phyloP scores from a whole-genome alignment of 345 rosid species.

The Salix viminalis region DNA sequence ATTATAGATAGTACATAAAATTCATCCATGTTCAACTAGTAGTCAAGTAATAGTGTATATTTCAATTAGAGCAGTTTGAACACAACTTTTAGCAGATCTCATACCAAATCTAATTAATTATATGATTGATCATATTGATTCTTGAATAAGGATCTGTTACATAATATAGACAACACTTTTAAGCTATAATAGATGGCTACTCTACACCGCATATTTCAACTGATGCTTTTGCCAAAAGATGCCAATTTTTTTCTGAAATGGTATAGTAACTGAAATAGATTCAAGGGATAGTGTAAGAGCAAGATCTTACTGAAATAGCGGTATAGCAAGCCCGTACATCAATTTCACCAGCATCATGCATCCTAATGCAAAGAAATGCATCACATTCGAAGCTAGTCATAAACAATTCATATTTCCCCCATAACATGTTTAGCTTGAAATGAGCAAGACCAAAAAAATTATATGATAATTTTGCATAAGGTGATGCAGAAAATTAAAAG shows the following conservation, averaged over 20 bases:
- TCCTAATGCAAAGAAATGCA: conserved; percentile 36
- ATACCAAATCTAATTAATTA: not conserved
- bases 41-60: not conserved
- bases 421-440: not conserved
- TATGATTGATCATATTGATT: not conserved
- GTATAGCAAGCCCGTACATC: conserved; percentile 96
- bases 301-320: conserved; percentile 70
- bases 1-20: not conserved
- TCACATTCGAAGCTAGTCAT: conserved; percentile 3
- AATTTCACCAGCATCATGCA: conserved; percentile 95
- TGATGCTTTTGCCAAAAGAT: not conserved
- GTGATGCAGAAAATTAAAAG: not conserved
- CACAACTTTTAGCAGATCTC: not conserved
- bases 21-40: not conserved
- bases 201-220: not conserved
- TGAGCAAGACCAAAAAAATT: not conserved
- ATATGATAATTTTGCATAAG: not conserved
- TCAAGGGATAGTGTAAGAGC: not conserved
- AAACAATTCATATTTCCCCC: not conserved
- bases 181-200: not conserved
- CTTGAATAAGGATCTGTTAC: not conserved
- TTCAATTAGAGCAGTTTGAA: not conserved
- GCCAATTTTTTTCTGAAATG: not conserved
- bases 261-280: not conserved
- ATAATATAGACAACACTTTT: not conserved